Evolutionary conservation across 2,329 filamentous ascomycete species (phyloP).

Genomic region (Dothidotthia symphoricarpi): DNA sequence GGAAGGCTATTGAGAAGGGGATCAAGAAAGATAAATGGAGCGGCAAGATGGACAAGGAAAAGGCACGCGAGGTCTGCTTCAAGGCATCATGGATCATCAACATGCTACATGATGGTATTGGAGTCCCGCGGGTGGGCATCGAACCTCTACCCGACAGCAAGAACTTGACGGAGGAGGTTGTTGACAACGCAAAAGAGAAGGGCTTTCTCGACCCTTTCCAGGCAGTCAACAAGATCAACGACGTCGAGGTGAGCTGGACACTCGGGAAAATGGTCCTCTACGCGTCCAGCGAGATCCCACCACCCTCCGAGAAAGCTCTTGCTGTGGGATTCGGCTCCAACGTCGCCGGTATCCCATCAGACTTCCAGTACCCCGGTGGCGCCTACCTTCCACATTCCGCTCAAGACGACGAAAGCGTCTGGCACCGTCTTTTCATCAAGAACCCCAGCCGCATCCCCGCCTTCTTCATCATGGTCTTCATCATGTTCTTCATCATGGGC

Average conservation of each 20-base stretch:
- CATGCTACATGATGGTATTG: slow-evolving; percentile 92
- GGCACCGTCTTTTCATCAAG: slow-evolving; percentile 61
- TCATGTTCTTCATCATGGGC: slow-evolving; percentile 67
- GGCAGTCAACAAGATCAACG: slow-evolving; percentile 87
- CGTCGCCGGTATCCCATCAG: slow-evolving; percentile 60
- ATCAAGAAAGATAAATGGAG: slow-evolving; percentile 68
- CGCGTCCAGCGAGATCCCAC: slow-evolving; percentile 81
- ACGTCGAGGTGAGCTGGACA: slow-evolving; percentile 94
- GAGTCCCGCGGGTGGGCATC: slow-evolving; percentile 79
- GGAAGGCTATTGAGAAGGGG: slow-evolving; percentile 70
- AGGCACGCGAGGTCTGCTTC: slow-evolving; percentile 87
- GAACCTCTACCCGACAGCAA: slow-evolving; percentile 59
- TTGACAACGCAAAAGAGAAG: slow-evolving; percentile 67
- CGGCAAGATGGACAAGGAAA: slow-evolving; percentile 69
- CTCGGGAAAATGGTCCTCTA: slow-evolving; percentile 95
- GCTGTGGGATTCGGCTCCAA: slow-evolving; percentile 96
- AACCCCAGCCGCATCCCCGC: slow-evolving; percentile 68
- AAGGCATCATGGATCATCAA: slow-evolving; percentile 98
- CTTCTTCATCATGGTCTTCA: slow-evolving; percentile 72
- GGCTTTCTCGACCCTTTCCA: slow-evolving; percentile 84
- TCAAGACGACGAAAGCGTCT: slow-evolving; percentile 52
- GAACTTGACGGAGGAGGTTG: slow-evolving; percentile 71
- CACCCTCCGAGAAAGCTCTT: slow-evolving; percentile 57
- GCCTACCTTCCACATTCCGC: slow-evolving; percentile 49
- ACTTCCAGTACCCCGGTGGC: slow-evolving; percentile 79